Conservation (phyloP, 768 basidiomycete genomes). For the Cystobasidium onofrii region DNA sequence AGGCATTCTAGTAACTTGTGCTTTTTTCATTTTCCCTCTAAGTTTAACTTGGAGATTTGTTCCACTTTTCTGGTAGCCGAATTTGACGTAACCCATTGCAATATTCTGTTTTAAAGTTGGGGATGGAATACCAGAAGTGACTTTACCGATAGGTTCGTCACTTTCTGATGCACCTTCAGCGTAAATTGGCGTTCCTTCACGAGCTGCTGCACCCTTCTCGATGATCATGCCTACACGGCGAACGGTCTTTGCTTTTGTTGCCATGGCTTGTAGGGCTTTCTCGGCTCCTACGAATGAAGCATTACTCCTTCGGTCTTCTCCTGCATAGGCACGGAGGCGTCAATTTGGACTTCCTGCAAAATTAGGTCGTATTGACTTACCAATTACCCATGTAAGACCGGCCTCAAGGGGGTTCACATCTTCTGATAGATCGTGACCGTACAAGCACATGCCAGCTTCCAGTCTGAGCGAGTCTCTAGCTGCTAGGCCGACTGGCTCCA, state of each 20-base stretch:
- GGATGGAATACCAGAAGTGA: constrained; percentile 94
- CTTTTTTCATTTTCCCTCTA: constrained; percentile 67
- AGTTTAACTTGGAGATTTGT: constrained; percentile 77
- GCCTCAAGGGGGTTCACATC: constrained; percentile 79
- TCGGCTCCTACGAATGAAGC: constrained; percentile 69
- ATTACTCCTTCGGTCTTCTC: constrained; percentile 66
- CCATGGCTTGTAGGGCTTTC: constrained; percentile 63
- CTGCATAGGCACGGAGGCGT: constrained; percentile 47
- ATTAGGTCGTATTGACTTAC: constrained; percentile 49
- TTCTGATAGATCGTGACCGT: constrained; percentile 89
- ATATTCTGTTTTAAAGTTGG: constrained; percentile 83
- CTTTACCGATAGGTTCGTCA: constrained; percentile 50
- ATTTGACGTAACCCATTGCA: constrained; percentile 84
- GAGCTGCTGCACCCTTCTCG: constrained; percentile 59
- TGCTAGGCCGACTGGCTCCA: constrained; percentile 80
- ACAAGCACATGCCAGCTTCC: constrained; percentile 94
- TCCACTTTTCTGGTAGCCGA: constrained; percentile 81
- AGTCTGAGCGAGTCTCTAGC: constrained; percentile 87
- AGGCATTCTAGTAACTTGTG: constrained; percentile 71
- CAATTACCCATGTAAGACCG: constrained; percentile 84
- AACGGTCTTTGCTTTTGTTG: constrained; percentile 53
- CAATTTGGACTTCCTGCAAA: not conserved
- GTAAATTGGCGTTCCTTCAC: constrained; percentile 55
- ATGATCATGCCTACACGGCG: constrained; percentile 74
- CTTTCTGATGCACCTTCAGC: not conserved